phyloP scores from a whole-genome alignment of 2,329 filamentous ascomycete species.

The Blumeria graminis region DNA sequence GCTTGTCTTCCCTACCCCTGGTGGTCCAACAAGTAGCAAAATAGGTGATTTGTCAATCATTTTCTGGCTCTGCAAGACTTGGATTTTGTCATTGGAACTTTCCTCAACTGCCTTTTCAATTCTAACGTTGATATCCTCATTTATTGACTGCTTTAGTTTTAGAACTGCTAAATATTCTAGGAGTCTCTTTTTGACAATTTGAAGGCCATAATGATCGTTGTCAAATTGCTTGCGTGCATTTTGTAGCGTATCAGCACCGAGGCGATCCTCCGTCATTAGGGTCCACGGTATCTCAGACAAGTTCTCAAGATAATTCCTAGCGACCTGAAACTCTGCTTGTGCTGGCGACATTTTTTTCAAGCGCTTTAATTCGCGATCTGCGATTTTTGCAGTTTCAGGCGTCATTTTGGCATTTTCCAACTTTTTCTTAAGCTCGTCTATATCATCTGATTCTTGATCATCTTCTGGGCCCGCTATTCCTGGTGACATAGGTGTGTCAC shows the following conservation, averaged over 20 bases:
- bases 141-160: slow-evolving; percentile 77
- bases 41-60: slow-evolving; percentile 94
- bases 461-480: slow-evolving; percentile 20
- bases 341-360: slow-evolving; percentile 89
- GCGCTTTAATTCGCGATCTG: slow-evolving; percentile 66
- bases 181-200: slow-evolving; percentile 90
- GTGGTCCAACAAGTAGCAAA: slow-evolving; percentile 73
- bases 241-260: slow-evolving; percentile 56
- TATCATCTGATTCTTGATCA: slow-evolving; percentile 67
- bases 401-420: slow-evolving; percentile 61
- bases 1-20: slow-evolving; percentile 89
- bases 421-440: slow-evolving; percentile 77
- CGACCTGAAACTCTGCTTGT: slow-evolving; percentile 89
- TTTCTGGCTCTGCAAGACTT: slow-evolving; percentile 55
- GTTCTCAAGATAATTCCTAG: slow-evolving; percentile 80
- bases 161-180: slow-evolving; percentile 94
- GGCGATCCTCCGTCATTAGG: slow-evolving; percentile 57
- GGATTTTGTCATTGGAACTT: slow-evolving; percentile 30
- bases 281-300: slow-evolving; percentile 87
- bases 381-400: slow-evolving; percentile 71
- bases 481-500: slow-evolving; percentile 7
- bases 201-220: slow-evolving; percentile 85
- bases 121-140: slow-evolving; percentile 58
- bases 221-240: slow-evolving; percentile 75
- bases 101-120: slow-evolving; percentile 43